Base-by-base conservation (phyloP, 2,329 filamentous ascomycete genomes). In the Canariomyces notabilis region DNA sequence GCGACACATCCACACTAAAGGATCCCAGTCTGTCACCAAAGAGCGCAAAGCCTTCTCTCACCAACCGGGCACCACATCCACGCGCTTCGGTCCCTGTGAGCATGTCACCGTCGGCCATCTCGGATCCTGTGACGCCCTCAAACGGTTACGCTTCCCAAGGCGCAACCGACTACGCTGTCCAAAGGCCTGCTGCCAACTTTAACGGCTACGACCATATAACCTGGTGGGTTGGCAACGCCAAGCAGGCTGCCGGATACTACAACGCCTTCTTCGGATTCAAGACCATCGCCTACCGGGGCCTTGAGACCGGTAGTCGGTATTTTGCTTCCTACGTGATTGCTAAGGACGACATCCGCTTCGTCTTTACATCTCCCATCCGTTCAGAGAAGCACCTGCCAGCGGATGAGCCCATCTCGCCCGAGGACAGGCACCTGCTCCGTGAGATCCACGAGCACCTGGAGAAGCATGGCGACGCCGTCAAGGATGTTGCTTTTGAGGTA, bases 221-320 rank as follows among this genome's bases (percentile, higher is more conserved):
- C 57, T 96, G 90, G 90, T 95, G 89, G 73, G 91, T 96, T 22
- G 89, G 90, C 63, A 97, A 97, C 64, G 90, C 91, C 59, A 96
- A 96, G 71, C 90, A 96, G 73, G 88, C 89, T 2, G 90, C 90
- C 32, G 79, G 85, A 12, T 96, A 88, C 71, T 96, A 95, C 70
- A 83, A 85, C 57, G 83, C 80, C 9, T 85, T 89, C 56, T 89
- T 96, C 73, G 90, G 89, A 46, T 95, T 96, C 72, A 74, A 79
- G 60, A 80, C 79, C 16, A 68, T 95, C 47, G 91, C 91, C 52
- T 95, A 95, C 67, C 79, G 79, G 33, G 91, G 90, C 5, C 81
- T 96, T 5, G 90, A 96, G 67, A 96, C 90, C 1, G 89, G 89
- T 52, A 88, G 80, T 53, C 81, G 89, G 47, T 82, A 80, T 56